Base-by-base conservation (phyloP, 2,329 filamentous ascomycete genomes). In the Incumbomyces delicatus region DNA sequence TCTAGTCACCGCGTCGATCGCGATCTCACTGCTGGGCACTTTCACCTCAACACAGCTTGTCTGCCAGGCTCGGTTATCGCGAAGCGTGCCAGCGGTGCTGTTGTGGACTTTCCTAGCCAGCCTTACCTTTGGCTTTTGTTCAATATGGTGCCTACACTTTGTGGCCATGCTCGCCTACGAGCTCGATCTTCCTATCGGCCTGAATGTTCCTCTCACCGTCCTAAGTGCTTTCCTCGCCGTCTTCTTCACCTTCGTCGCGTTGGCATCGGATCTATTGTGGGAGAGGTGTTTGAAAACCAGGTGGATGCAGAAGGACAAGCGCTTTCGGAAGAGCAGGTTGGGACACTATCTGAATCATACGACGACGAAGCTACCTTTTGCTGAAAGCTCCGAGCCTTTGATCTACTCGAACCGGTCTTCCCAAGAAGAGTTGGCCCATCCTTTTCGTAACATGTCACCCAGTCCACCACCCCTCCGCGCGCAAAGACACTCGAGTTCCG, bases 11-110 rank as follows among this genome's bases (percentile, higher is more conserved):
- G 60, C 60, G 12, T 61, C 59, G 30, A 59, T 61, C 39, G 60
- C 58, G 18, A 57, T 62, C 17, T 61, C 59, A 2, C 56, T 62
- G 5, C 50, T 62, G 2, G 60, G 60, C 12, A 57, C 59, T 18
- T 62, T 62, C 41, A 62, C 60, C 3, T 58, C 60, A 6, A 61
- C 60, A 10, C 60, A 62, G 40, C 54, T 62, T 44, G 59, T 61
- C 56, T 61, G 59, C 46, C 60, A 62, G 46, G 60, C 60, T 17
- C 50, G 58, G 8, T 58, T 58, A 37, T 60, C 59, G 3, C 43
- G 58, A 20, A 51, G 56, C 31, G 54, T 62, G 27, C 55, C 53
- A 10, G 57, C 55, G 34, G 56, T 62, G 2, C 46, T 61, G 17
- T 49, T 61, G 8, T 62, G 60, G 60, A 56, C 56, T 2, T 48